Percentiles rank a stretch among this genome's conserved stretches.
These are phyloP conservation scores for Oryza glumipatula DNA, from an alignment of 176 grass and related monocot genomes.

Conservation along the genomic window DNA sequence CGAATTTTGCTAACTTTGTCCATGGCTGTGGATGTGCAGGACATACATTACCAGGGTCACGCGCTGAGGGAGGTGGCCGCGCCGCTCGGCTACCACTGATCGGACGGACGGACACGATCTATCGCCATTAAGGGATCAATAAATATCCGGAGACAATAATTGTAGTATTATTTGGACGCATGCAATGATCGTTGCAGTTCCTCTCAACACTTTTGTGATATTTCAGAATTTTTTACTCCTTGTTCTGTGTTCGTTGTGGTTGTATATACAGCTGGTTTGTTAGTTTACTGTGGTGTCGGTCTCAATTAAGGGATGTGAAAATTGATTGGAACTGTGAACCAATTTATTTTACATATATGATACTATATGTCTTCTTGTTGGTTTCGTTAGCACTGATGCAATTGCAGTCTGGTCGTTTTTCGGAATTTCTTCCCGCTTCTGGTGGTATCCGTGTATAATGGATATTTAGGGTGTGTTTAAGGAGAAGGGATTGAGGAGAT, in stretches of 20 bases:
- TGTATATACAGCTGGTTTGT: not conserved
- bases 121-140: not conserved
- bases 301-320: not conserved
- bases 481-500: too few species aligned
- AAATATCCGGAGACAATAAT: slow-evolving; percentile 2
- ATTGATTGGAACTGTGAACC: not conserved
- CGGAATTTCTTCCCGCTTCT: not conserved
- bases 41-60: slow-evolving; percentile 45
- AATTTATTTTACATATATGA: not conserved
- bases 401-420: not conserved
- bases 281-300: not conserved
- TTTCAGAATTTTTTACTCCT: not conserved
- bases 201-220: not conserved
- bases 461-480: not conserved
- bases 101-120: not conserved
- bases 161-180: slow-evolving; percentile 8
- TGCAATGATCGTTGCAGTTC: slow-evolving; percentile 28
- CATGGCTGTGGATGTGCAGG: slow-evolving; percentile 22
- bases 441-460: not conserved
- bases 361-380: too few species aligned
- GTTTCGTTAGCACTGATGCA: too few species aligned
- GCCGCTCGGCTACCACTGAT: slow-evolving; percentile 47
- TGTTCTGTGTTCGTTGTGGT: not conserved
- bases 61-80: slow-evolving; percentile 35
- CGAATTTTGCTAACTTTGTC: not conserved